Conservation (phyloP, 768 basidiomycete species). For the Boletus vinaceobasis region DNA sequence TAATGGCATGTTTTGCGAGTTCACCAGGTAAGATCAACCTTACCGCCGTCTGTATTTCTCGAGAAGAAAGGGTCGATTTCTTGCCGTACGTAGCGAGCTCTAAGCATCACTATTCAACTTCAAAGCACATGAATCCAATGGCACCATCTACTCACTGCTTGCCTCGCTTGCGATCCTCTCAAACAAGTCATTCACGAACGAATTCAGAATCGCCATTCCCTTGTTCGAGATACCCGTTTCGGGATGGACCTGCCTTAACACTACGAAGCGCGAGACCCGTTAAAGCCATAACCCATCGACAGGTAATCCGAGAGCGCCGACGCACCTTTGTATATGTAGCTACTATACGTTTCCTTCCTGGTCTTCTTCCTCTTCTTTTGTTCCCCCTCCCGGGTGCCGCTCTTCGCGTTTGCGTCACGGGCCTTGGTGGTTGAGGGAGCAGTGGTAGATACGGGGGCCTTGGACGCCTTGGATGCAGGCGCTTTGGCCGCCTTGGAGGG, state of each 20-base stretch:
- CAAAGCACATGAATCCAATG: background rate
- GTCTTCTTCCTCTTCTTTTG: conserved; percentile 55
- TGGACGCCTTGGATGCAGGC: conserved; percentile 45
- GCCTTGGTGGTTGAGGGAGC: conserved; percentile 26
- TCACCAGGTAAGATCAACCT: conserved; percentile 70
- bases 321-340: conserved; percentile 63
- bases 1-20: conserved; percentile 73
- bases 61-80: conserved; percentile 71
- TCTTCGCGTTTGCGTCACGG: conserved; percentile 28
- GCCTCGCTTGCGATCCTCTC: conserved; percentile 55
- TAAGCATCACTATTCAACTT: conserved; percentile 11
- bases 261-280: conserved; percentile 14
- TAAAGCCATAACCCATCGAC: background rate
- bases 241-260: conserved; percentile 71
- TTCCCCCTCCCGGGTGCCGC: conserved; percentile 29
- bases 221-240: conserved; percentile 74
- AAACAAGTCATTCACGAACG: conserved; percentile 62
- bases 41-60: conserved; percentile 70
- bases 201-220: conserved; percentile 56
- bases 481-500: conserved; percentile 31
- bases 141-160: conserved; percentile 36
- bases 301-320: background rate
- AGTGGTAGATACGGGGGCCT: conserved; percentile 48
- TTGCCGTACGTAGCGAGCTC: conserved; percentile 68
- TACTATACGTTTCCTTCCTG: conserved; percentile 57